Conservation (phyloP, 257 asterid species). For the Capsicum pubescens region DNA sequence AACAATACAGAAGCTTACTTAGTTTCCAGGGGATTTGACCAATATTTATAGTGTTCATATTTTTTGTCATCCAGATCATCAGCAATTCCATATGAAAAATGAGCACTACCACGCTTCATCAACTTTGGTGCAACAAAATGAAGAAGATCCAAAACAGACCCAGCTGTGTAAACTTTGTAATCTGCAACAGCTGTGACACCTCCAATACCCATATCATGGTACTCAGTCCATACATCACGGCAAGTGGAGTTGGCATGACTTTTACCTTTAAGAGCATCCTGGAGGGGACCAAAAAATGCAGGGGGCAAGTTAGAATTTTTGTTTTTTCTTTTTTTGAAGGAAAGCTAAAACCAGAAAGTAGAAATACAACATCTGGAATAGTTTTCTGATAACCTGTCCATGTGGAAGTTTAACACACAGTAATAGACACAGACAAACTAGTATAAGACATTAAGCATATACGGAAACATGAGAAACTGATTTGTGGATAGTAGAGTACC, state of each 20-base stretch:
- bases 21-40: constrained; percentile 94
- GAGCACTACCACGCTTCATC: constrained; percentile 87
- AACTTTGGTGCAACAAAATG: constrained; percentile 84
- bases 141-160: constrained; percentile 64
- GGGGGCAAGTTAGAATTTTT: constrained; percentile 15
- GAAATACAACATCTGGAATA: neutral
- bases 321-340: neutral
- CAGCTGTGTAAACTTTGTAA: constrained; percentile 64
- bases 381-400: neutral
- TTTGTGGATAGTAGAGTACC: neutral
- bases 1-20: constrained; percentile 48
- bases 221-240: constrained; percentile 78
- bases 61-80: constrained; percentile 63
- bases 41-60: constrained; percentile 73
- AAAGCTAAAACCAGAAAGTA: constrained; percentile 4
- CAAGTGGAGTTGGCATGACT: constrained; percentile 64
- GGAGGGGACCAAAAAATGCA: constrained; percentile 29
- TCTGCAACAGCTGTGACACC: constrained; percentile 74
- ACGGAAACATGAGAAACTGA: neutral
- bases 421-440: neutral
- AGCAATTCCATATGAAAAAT: constrained; percentile 81
- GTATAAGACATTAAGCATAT: neutral
- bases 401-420: constrained; percentile 13
- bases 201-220: constrained; percentile 75
- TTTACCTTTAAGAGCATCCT: constrained; percentile 73